Evolutionary conservation across 2,329 filamentous ascomycete genomes (phyloP), one percentile per base, ranked within the genome.

Genomic region (Arthroderma sp.): DNA sequence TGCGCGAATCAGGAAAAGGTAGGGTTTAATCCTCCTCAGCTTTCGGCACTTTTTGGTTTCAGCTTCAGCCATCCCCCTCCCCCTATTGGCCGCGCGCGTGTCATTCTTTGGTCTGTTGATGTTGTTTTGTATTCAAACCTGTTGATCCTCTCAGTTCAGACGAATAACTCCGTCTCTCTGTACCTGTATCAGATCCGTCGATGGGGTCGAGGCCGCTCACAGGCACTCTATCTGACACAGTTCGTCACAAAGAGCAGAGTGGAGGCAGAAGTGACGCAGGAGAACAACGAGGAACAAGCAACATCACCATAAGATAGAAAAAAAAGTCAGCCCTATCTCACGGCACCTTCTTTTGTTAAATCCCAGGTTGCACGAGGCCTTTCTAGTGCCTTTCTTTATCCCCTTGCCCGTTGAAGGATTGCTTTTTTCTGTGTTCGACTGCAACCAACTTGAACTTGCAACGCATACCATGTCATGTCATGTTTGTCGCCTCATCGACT

Each of bases 291-390:
- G n/a, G 21, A 44, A 44, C 19, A 21, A 49, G 25, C 9, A n/a
- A 17, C 21, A 25, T 31, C 43, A 13, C 9, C 35, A 38, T 13
- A 25, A 35, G 15, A 51, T n/a, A 33, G 25, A 51, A 25, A 51
- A n/a, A 33, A 51, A 51, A 51, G 44, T 51, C 44, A 51, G 44
- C 44, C 44, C 44, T 51, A 51, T 51, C n/a, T 51, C 44, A 51
- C 44, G 25, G 13, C 44, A 33, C 25, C 8, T 25, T 33, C 25
- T 44, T 23, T 28, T 44, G 41, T 44, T 51, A 25, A 33, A 31
- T 19, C 44, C 44, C 11, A 51, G 31, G 44, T 51, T 51, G 44
- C 25, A 51, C 44, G 44, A 51, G n/a, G 44, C 44, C 44, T 51
- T 51, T 51, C 44, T n/a, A 51, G 44, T 51, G 44, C 7, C 25